These are phyloP conservation scores for Suillus spraguei DNA, from an alignment of 768 basidiomycete species.

Conservation along the genomic window DNA sequence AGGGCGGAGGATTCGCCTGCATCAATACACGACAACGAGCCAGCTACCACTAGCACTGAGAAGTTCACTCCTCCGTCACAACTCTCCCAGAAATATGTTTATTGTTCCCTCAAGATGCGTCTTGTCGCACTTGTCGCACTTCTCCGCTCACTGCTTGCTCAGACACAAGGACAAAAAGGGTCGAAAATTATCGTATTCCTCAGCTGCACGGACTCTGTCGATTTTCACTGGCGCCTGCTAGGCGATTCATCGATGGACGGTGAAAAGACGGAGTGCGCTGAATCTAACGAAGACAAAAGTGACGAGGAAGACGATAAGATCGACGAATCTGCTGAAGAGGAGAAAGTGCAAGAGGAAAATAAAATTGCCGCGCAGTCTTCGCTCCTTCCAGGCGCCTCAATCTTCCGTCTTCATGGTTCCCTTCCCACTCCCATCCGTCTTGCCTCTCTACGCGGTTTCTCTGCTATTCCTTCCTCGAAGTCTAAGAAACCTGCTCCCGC, in stretches of 20 bases:
- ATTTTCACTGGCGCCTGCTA: constrained; percentile 91
- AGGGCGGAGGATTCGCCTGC: constrained; percentile 14
- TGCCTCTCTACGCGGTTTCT: constrained; percentile 82
- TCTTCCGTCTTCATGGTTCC: constrained; percentile 94
- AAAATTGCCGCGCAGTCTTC: constrained; percentile 63
- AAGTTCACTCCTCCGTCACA: constrained; percentile 95
- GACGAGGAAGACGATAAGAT: constrained; percentile 29
- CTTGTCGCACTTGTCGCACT: constrained; percentile 88
- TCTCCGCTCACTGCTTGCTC: constrained; percentile 75
- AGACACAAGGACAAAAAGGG: constrained; percentile 51
- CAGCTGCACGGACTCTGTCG: constrained; percentile 97
- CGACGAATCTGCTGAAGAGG: constrained; percentile 27
- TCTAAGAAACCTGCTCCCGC: constrained; percentile 32
- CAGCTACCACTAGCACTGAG: constrained; percentile 35
- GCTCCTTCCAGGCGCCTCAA: constrained; percentile 77
- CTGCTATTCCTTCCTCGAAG: constrained; percentile 42
- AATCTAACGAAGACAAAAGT: constrained; percentile 20
- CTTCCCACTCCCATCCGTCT: constrained; percentile 80
- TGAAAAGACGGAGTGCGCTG: constrained; percentile 26
- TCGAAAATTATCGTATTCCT: constrained; percentile 92
- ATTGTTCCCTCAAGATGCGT: constrained; percentile 89
- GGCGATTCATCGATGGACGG: constrained; percentile 70
- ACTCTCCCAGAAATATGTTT: constrained; percentile 87
- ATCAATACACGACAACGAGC: constrained; percentile 25
- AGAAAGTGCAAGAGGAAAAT: constrained; percentile 33